Percentiles rank a stretch among this genome's conserved stretches.
Conservation (phyloP, 2,329 filamentous ascomycete species). For the Calonectria fujianensis region DNA sequence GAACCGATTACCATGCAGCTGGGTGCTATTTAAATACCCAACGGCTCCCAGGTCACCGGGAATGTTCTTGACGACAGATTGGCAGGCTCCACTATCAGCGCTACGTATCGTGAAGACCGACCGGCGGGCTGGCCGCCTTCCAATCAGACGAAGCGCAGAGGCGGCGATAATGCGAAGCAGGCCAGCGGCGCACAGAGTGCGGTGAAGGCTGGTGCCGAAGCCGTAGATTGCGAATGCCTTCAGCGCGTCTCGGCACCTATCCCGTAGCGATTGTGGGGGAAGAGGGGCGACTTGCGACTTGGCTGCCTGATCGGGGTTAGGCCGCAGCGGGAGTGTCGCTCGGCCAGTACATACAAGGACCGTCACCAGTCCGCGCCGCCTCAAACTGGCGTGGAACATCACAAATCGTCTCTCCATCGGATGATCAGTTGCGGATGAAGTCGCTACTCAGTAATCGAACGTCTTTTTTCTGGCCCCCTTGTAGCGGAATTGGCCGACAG, state of each 20-base stretch:
- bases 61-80: slow-evolving; percentile 12
- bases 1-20: neutral
- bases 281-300: slow-evolving; percentile 52
- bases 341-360: slow-evolving; percentile 26
- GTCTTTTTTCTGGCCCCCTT: slow-evolving; percentile 41
- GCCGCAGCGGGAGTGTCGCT: slow-evolving; percentile 18
- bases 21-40: slow-evolving; percentile 13
- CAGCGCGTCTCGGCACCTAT: slow-evolving; percentile 23
- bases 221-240: no score
- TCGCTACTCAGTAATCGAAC: slow-evolving; percentile 46
- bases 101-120: neutral
- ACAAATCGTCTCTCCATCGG: slow-evolving; percentile 23
- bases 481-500: slow-evolving; percentile 43
- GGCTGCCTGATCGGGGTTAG: slow-evolving; percentile 59
- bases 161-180: no score
- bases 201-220: neutral
- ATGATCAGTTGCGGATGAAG: slow-evolving; percentile 30
- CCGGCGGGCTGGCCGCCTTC: neutral
- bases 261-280: slow-evolving; percentile 41
- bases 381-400: slow-evolving; percentile 2
- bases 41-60: neutral
- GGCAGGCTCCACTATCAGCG: neutral
- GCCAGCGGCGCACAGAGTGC: neutral
- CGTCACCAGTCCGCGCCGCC: slow-evolving; percentile 11
- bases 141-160: neutral